Base-by-base conservation (phyloP, 2,329 filamentous ascomycete species). In the Cercospora brassicicola region DNA sequence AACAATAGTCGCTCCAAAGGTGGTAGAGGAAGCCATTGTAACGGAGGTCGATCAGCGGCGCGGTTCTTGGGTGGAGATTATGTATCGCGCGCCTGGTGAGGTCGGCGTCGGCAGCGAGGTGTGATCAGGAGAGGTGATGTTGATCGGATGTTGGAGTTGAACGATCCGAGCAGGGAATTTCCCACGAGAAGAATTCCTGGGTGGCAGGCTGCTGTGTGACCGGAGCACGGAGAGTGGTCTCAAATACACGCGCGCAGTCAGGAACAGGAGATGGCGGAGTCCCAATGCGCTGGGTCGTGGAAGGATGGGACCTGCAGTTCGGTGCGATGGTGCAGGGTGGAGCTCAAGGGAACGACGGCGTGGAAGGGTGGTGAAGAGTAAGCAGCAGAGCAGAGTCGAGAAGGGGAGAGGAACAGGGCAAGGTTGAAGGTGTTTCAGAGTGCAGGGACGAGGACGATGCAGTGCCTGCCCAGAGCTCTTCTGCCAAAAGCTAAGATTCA, bases 1-100 rank as follows among this genome's bases (percentile, higher is more conserved):
- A 64, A 81, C 78, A 69, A 83, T 78, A 60, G 77, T 77, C 65
- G 79, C 81, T 55, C 82, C 82, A 71, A 84, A 83, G 60, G 80
- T 82, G 48, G 71, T 75, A 67, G 65, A 55, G 53, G 68, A 67
- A 20, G 68, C 63, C 70, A 72, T 72, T 36, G 59, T 45, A 33
- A 48, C 8, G 51, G 62, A 42, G 15, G 48, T 30, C 28, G 55
- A 42, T 9, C 18, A 15, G 36, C 13, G 36, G 51, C 13, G 30
- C 51, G n/a, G 26, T 20, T 13, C 1, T 5, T 20, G 55, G 55
- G 59, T 30, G 28, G 33, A 8, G 28, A 30, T 63, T 30, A 13
- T 53, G 56, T 51, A 57, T 31, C 13, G 45, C 39, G n/a, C 48
- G 9, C 15, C 36, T 33, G 59, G n/a, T 55, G 18, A 26, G 48